Evolutionary conservation across 805 yeast genomes (phyloP), one percentile per base, ranked within the genome.

Genomic region (Ogataea nakhonphanomensis): DNA sequence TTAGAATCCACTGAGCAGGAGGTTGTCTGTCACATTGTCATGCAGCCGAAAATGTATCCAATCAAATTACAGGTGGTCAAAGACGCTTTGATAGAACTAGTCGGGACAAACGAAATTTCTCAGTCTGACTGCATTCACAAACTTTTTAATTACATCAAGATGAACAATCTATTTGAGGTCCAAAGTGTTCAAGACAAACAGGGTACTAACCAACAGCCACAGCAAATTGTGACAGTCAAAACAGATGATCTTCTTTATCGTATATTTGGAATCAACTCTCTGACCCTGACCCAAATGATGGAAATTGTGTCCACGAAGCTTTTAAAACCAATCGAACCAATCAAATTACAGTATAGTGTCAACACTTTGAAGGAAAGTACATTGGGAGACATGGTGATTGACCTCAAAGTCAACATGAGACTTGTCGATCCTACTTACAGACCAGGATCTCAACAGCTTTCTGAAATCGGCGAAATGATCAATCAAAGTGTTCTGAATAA

Each of bases 1-100:
- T 54, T 53, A 5, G 47, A 41, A 7, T 39, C 53, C 1, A 44
- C 46, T 6, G 65, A 62, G 35, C 73, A 71, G 43, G 80, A 80
- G 42, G 66, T 90, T 35, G 71, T 76, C 32, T 78, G 85, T 35
- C 78, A 78, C 41, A 80, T 93, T 41, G 84, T 88, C 4, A 73
- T 93, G 41, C 90, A 90, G 65, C 81, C 88, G 38, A 85, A 84
- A 55, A 85, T 83, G 53, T 77, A 73, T 45, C 86, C 95, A 6
- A 74, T 80, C 30, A 75, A 74, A 50, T 73, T 82, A 40, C 76
- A 74, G 53, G 72, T 88, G 30, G 74, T 84, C 13, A 78, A 80
- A 8, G 80, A 73, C 49, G 55, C 64, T 50, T 62, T 93, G 61
- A 70, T 90, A 4, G 73, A 76, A 37, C 70, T 93, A 33, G 67